Percentiles rank a stretch among this genome's conserved stretches.
Evolutionary conservation across 2,329 filamentous ascomycete species (phyloP).

Genomic region (Alternaria panax): DNA sequence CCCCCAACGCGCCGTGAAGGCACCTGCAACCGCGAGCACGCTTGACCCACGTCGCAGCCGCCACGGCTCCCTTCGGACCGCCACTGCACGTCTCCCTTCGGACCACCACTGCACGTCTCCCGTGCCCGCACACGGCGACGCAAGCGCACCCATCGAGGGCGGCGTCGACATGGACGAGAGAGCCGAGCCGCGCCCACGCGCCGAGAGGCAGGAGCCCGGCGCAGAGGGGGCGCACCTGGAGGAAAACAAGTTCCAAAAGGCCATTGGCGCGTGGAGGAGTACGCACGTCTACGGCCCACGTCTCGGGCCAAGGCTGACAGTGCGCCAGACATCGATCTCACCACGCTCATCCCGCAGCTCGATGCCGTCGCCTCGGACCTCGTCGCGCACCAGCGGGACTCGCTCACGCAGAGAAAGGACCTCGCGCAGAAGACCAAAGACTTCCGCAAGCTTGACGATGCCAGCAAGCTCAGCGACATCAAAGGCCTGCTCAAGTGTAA

Average conservation of each 20-base stretch:
- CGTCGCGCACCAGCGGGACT: conserved; percentile 89
- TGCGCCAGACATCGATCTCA: conserved; percentile 80
- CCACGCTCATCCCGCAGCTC: conserved; percentile 80
- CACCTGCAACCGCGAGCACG: not conserved
- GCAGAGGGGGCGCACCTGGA: conserved; percentile 55
- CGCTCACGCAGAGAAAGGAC: conserved; percentile 95
- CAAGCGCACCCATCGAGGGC: conserved; percentile 43
- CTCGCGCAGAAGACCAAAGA: conserved; percentile 99
- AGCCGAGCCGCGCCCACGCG: conserved; percentile 11
- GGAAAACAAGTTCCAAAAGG: conserved; percentile 91
- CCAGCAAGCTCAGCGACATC: conserved; percentile 83
- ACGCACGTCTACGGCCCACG: conserved; percentile 37
- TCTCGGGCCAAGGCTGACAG: conserved; percentile 22
- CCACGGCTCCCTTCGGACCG: not conserved
- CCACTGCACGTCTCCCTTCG: not conserved
- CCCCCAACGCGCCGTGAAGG: conserved; percentile 18
- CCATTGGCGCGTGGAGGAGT: conserved; percentile 97
- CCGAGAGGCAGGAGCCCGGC: conserved; percentile 12
- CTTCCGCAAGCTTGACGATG: conserved; percentile 91
- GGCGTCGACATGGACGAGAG: conserved; percentile 40
- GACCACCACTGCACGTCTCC: not conserved
- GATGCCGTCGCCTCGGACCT: conserved; percentile 96
- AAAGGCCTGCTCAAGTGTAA: conserved; percentile 87
- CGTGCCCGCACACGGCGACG: not conserved
- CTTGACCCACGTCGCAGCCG: not conserved